These are phyloP conservation scores for Litchi chinensis DNA, from an alignment of 345 rosid genomes.

Conservation along the genomic window DNA sequence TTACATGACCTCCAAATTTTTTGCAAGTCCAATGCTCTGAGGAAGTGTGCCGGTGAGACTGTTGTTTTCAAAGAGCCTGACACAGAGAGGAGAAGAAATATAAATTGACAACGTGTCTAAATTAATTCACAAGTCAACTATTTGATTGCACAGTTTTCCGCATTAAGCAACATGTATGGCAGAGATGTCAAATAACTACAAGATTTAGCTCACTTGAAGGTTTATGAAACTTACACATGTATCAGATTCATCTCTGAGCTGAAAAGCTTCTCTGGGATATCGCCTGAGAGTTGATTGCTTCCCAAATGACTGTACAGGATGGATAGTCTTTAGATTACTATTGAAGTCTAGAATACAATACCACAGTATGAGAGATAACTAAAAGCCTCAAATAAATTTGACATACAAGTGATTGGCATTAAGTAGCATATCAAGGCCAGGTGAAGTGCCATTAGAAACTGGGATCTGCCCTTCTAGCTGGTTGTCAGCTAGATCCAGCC, in stretches of 20 bases:
- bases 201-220: background rate
- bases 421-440: constrained; percentile 47
- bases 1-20: constrained; percentile 62
- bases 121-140: background rate
- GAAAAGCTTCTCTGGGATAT: constrained; percentile 45
- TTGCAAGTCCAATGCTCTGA: constrained; percentile 54
- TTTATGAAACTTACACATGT: constrained; percentile 43
- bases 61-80: constrained; percentile 51
- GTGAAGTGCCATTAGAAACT: constrained; percentile 36
- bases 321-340: background rate
- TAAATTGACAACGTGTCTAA: background rate
- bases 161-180: constrained; percentile 5
- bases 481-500: constrained; percentile 54
- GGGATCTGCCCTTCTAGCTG: constrained; percentile 44
- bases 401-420: constrained; percentile 43
- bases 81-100: background rate
- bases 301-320: constrained; percentile 39
- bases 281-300: constrained; percentile 40
- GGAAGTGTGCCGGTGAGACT: constrained; percentile 47
- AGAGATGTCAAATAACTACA: background rate
- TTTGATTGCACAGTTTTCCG: background rate
- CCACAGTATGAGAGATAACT: background rate
- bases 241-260: constrained; percentile 36
- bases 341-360: background rate
- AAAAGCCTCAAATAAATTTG: background rate